These are phyloP conservation scores for Penicillium chermesinum DNA, from an alignment of 495 filamentous ascomycete genomes.

Conservation along the genomic window DNA sequence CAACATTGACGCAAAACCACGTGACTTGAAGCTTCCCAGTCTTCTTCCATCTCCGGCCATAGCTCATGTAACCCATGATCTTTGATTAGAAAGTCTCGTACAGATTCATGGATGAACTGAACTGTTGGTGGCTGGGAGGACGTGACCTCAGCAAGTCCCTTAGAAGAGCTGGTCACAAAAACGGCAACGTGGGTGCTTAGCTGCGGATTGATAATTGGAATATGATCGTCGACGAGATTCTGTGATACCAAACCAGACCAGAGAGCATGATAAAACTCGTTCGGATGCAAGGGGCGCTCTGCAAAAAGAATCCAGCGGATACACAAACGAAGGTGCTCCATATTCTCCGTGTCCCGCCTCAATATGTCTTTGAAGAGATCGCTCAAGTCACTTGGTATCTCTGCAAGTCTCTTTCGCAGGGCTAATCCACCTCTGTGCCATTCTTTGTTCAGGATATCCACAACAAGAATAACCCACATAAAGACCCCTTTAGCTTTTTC, in stretches of 20 bases:
- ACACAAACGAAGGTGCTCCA: constrained; percentile 26
- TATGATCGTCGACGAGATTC: constrained; percentile 8
- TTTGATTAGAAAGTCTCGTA: constrained; percentile 39
- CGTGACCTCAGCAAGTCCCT: constrained; percentile 40
- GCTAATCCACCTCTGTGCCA: constrained; percentile 18
- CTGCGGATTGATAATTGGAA: constrained; percentile 2
- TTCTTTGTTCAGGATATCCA: constrained; percentile 41
- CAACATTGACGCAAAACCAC: constrained; percentile 34
- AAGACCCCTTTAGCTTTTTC: constrained; percentile 42
- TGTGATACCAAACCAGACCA: constrained; percentile 13
- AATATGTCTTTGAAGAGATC: constrained; percentile 40
- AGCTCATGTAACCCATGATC: constrained; percentile 32
- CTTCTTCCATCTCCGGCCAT: constrained; percentile 23
- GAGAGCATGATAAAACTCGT: constrained; percentile 33
- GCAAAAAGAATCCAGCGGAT: constrained; percentile 38
- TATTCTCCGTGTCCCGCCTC: constrained; percentile 20
- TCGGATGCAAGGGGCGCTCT: constrained; percentile 20
- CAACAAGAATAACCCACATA: constrained; percentile 45
- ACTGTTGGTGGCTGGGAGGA: constrained; percentile 19
- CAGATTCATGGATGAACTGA: constrained; percentile 50
- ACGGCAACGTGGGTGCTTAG: constrained; percentile 4
- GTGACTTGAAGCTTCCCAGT: constrained; percentile 27
- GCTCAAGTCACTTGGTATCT: constrained; percentile 30
- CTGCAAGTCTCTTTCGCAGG: constrained; percentile 22
- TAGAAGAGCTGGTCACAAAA: constrained; percentile 35